These are phyloP conservation scores for Barbarea vulgaris DNA, from an alignment of 345 rosid species.

Conservation along the genomic window DNA sequence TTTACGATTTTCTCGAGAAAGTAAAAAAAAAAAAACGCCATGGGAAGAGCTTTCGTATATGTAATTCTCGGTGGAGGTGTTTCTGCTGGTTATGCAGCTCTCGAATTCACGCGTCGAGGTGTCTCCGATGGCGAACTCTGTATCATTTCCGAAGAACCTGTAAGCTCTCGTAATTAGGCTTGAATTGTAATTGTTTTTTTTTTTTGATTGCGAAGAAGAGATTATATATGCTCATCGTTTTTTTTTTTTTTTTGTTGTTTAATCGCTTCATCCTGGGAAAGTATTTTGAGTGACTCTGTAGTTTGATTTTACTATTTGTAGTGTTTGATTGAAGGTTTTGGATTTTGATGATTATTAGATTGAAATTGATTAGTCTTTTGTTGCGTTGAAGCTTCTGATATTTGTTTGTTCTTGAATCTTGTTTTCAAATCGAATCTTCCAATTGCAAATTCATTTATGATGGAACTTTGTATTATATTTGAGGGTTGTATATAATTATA, in stretches of 20 bases:
- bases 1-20: slow-evolving; percentile 27
- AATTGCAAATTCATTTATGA: neutral
- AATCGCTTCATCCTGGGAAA: neutral
- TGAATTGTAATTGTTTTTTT: neutral
- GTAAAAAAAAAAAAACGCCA: slow-evolving; percentile 17
- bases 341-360: slow-evolving; percentile 7
- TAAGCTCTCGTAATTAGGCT: slow-evolving; percentile 32
- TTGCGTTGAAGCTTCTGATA: neutral
- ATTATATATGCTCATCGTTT: neutral
- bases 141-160: slow-evolving; percentile 92
- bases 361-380: neutral
- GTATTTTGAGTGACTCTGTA: slow-evolving; percentile 11
- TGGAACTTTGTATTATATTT: slow-evolving; percentile 2
- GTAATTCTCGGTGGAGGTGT: slow-evolving; percentile 98
- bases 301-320: neutral
- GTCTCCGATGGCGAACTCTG: slow-evolving; percentile 87
- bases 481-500: too few relatives aligned
- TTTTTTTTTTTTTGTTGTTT: neutral
- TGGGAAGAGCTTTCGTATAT: slow-evolving; percentile 97
- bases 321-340: neutral
- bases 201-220: neutral
- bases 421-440: neutral
- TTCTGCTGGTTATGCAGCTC: slow-evolving; percentile 95
- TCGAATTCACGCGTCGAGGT: slow-evolving; percentile 81
- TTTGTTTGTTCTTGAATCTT: neutral